phyloP scores from a whole-genome alignment of 441 rosid species.

The Viola pubescens region DNA sequence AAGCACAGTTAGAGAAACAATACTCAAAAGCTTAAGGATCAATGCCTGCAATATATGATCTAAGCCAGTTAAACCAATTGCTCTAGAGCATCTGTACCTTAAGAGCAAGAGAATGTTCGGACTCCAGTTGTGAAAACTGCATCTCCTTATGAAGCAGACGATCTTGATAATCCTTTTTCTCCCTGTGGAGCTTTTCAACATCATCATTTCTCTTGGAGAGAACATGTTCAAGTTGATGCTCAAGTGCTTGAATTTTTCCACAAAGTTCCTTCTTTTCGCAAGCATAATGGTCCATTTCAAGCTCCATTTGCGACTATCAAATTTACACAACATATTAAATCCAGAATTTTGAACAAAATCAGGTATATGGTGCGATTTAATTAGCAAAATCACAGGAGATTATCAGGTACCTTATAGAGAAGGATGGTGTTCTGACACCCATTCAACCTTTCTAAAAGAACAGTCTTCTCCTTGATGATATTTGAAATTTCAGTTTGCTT shows the following conservation, averaged over 20 bases:
- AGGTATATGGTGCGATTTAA: neutral
- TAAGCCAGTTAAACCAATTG: neutral
- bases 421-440: conserved; percentile 50
- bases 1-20: neutral
- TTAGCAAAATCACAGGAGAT: neutral
- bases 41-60: neutral
- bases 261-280: conserved; percentile 60
- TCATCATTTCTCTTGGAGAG: conserved; percentile 64
- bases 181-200: conserved; percentile 45
- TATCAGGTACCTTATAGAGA: conserved; percentile 47
- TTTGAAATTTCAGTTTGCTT: conserved; percentile 45
- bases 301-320: conserved; percentile 62
- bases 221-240: conserved; percentile 70
- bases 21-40: neutral
- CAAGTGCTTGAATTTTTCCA: conserved; percentile 55
- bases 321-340: conserved; percentile 14
- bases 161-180: conserved; percentile 57
- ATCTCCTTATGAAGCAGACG: conserved; percentile 70
- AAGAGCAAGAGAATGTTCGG: conserved; percentile 59
- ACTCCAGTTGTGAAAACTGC: conserved; percentile 55
- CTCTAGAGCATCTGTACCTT: conserved; percentile 38
- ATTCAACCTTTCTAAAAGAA: conserved; percentile 39
- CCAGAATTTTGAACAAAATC: conserved; percentile 2
- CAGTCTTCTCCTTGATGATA: conserved; percentile 43
- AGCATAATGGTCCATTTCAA: conserved; percentile 57